Evolutionary conservation across 2,329 filamentous ascomycete genomes (phyloP).

Genomic region (Aspergillus sp.): DNA sequence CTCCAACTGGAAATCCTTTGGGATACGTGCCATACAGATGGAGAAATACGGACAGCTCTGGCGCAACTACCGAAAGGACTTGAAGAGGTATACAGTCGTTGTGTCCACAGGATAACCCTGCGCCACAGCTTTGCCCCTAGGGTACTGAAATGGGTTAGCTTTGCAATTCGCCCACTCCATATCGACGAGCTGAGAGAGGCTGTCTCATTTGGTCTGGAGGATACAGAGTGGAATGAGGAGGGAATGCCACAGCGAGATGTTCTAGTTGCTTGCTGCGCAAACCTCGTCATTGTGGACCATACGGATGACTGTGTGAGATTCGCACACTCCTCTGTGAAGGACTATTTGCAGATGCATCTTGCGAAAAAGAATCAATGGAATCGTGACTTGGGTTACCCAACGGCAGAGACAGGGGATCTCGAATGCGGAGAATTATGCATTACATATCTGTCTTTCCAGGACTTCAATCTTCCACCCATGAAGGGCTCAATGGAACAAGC

Average conservation of each 20-base stretch:
- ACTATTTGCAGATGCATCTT: slow-evolving; percentile 16
- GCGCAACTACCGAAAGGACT: slow-evolving; percentile 17
- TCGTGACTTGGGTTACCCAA: slow-evolving; percentile 2
- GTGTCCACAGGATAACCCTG: slow-evolving; percentile 15
- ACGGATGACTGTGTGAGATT: slow-evolving; percentile 20
- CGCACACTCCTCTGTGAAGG: slow-evolving; percentile 21
- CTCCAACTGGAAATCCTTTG: slow-evolving; percentile 25
- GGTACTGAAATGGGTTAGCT: slow-evolving; percentile 24
- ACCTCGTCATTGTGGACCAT: slow-evolving; percentile 21
- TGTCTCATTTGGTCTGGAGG: slow-evolving; percentile 17
- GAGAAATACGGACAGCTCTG: slow-evolving; percentile 17
- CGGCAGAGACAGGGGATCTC: slow-evolving; percentile 5
- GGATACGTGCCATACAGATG: slow-evolving; percentile 21
- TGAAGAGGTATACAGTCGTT: slow-evolving; percentile 22
- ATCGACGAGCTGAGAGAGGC: slow-evolving; percentile 24
- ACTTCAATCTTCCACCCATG: slow-evolving; percentile 19
- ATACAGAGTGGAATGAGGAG: slow-evolving; percentile 16
- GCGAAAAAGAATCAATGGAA: background rate
- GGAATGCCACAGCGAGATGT: slow-evolving; percentile 17
- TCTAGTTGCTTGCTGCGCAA: slow-evolving; percentile 22
- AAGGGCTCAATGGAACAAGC: slow-evolving; percentile 1
- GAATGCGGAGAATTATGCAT: slow-evolving; percentile 24
- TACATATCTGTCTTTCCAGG: slow-evolving; percentile 21
- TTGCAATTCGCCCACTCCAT: slow-evolving; percentile 20
- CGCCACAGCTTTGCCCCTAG: slow-evolving; percentile 1